Percentiles rank a stretch among this genome's conserved stretches.
These are phyloP conservation scores for Apophysomyces sp. DNA, from an alignment of 371 early-diverging fungal genomes.

Conservation along the genomic window DNA sequence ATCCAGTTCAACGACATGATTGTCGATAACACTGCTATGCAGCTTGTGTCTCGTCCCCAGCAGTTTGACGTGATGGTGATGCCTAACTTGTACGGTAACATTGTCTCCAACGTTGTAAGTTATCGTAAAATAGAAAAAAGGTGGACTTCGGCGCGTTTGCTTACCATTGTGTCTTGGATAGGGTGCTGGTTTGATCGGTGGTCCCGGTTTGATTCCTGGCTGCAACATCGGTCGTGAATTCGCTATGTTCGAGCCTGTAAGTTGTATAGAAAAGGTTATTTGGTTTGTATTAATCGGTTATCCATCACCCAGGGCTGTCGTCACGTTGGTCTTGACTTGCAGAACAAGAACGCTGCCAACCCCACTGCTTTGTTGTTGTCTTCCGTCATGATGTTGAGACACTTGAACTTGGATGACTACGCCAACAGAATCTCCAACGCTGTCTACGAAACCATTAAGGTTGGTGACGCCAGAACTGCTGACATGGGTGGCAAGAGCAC, in stretches of 20 bases:
- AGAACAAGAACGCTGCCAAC: conserved; percentile 91
- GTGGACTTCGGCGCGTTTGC: neutral
- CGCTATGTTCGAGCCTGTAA: conserved; percentile 92
- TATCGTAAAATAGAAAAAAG: neutral
- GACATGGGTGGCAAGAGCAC: conserved; percentile 53
- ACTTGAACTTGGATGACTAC: conserved; percentile 79
- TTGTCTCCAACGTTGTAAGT: conserved; percentile 84
- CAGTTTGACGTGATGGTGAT: conserved; percentile 98
- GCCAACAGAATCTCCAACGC: conserved; percentile 87
- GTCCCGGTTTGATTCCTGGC: conserved; percentile 94
- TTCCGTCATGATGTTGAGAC: conserved; percentile 97
- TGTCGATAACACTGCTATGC: conserved; percentile 98
- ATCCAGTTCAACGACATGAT: conserved; percentile 96
- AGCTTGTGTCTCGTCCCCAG: conserved; percentile 93
- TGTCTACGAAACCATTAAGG: conserved; percentile 78
- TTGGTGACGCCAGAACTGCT: conserved; percentile 46
- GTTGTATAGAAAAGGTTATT: neutral
- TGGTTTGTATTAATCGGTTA: neutral
- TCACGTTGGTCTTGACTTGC: conserved; percentile 93
- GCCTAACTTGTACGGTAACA: conserved; percentile 98
- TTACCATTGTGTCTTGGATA: neutral
- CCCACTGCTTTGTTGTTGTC: conserved; percentile 93
- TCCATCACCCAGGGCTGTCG: conserved; percentile 69
- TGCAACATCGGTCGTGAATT: conserved; percentile 95
- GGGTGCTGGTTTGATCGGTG: conserved; percentile 95